Evolutionary conservation across 129 eudicot species (phyloP).

Genomic region (Artemisia argyi): DNA sequence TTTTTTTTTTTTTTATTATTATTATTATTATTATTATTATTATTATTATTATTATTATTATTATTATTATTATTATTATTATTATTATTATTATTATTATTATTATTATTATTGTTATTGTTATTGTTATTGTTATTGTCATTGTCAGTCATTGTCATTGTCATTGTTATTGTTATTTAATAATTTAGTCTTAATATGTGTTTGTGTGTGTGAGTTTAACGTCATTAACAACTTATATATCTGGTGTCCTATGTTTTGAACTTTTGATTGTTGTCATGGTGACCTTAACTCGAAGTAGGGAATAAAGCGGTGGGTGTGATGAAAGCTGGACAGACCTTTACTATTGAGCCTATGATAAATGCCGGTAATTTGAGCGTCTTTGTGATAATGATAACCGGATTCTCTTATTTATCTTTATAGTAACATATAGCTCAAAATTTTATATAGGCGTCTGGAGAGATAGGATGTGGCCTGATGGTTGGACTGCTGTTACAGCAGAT

Average conservation of each 20-base stretch:
- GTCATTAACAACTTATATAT: background rate
- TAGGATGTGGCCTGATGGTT: constrained; percentile 99
- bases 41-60: too few relatives aligned
- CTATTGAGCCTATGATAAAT: constrained; percentile 97
- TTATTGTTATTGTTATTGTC: too few relatives aligned
- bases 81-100: too few relatives aligned
- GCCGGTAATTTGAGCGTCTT: constrained; percentile 43
- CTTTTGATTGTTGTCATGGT: constrained; percentile 4
- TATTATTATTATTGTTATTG: too few relatives aligned
- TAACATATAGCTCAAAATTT: constrained; percentile 11
- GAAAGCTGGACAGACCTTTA: constrained; percentile 98
- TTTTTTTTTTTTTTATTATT: too few relatives aligned
- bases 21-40: too few relatives aligned
- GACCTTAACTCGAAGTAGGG: constrained; percentile 71
- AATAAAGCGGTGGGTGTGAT: constrained; percentile 98
- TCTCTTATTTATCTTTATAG: background rate
- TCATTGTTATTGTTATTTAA: too few relatives aligned
- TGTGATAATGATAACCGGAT: background rate
- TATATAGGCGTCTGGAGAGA: constrained; percentile 92
- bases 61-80: too few relatives aligned
- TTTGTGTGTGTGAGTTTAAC: constrained; percentile 5
- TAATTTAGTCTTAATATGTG: background rate
- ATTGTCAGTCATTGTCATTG: too few relatives aligned
- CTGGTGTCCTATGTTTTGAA: background rate
- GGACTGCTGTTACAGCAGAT: constrained; percentile 95